Evolutionary conservation across 345 rosid genomes (phyloP), one percentile per base, ranked within the genome.

Genomic region (Moricandia arvensis): DNA sequence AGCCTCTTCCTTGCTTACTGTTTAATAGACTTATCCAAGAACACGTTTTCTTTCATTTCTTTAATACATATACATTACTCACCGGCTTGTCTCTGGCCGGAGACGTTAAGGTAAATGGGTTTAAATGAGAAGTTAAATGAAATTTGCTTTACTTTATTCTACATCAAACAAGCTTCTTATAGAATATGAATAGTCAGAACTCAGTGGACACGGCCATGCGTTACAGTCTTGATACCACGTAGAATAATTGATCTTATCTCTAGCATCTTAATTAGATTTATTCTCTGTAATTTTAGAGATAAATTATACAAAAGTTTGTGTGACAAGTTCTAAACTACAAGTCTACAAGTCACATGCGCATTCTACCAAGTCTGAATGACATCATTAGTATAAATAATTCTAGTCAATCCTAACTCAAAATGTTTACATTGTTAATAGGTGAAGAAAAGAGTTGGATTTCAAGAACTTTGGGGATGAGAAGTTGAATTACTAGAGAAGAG

Each of bases 391-490:
- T 53, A 17, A 3, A 53, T 21, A 18, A 3, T 21, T 9, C 1
- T 54, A 53, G 58, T 53, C 58, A 17, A 53, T 53, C 11, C 59
- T 18, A 41, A 18, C 59, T 3, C 6, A 18, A 18, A 54, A 2
- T 21, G 61, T 27, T 58, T 11, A 34, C n/a, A n/a, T n/a, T n/a
- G n/a, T n/a, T n/a, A n/a, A n/a, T n/a, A n/a, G 63, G 64, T 76
- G 75, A 76, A 2, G 7, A 69, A 63, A 76, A 53, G 47, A 26
- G 74, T 60, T 68, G 69, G 63, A 13, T 7, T 30, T 21, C 41
- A n/a, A 57, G 27, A 73, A 59, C 4, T n/a, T 67, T 29, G 33
- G 12, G 1, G 66, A 35, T 38, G 59, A 66, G 49, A 67, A 9
- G 49, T 59, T 49, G 62, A 62, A 60, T 33, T 34, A 66, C 34